Base-by-base conservation (phyloP, 805 yeast species). In the Tetrapisispora phaffii region DNA sequence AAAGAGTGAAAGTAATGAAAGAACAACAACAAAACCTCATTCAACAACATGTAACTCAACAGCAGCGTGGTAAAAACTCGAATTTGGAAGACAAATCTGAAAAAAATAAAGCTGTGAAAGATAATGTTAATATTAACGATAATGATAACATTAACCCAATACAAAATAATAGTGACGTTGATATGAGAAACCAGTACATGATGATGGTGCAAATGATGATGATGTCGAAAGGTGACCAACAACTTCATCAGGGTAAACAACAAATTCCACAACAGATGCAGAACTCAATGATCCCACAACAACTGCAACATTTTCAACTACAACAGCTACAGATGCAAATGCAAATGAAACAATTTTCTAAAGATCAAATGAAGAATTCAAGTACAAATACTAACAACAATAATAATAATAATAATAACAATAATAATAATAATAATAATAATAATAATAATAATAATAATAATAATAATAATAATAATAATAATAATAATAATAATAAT, bases 401-500 rank as follows among this genome's bases (percentile, higher is more conserved):
- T 42, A 41, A 16, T 26, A 19, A 32, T 34, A 46, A 24, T 39
- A 34, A 7, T 42, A 34, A 12, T 50, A 44, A 38, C 37, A 42
- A 38, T 34, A 23, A 29, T 44, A 37, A 26, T 39, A 37, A 17
- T 38, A 42, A 34, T n/a, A 13, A 20, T 53, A 48, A 15, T 55
- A 46, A 22, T 51, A 46, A 13, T 42, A 39, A 21, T 45, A 44
- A 24, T 24, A 24, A 24, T 24, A 24, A 24, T 24, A 24, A 24
- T 24, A 24, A 24, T 24, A 24, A 24, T 24, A 24, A 19, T 48
- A 42, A 31, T 48, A 43, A 38, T 44, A 45, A 10, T 51, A 42
- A 40, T 50, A 47, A 29, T 44, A 43, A 31, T 42, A 41, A 21
- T 50, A 46, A 34, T 44, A 49, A 21, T 47, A 49, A 22, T 49